Base-by-base conservation (phyloP, 495 filamentous ascomycete species). In the Bathelium albidoporum region DNA sequence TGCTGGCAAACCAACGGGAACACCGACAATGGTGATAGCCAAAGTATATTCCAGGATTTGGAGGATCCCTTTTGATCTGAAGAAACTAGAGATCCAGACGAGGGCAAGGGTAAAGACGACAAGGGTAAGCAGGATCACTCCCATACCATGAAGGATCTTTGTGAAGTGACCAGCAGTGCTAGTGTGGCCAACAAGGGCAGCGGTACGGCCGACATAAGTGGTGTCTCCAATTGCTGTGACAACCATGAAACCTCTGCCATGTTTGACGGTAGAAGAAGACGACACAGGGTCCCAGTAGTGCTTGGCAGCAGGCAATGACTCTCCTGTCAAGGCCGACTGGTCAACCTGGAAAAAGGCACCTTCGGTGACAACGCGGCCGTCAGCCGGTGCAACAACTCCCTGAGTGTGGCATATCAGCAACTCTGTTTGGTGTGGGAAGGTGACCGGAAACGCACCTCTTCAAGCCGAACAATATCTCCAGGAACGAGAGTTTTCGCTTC, bases 1-100 rank as follows among this genome's bases (percentile, higher is more conserved):
- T 64, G 92, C 91, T 22, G 91, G 91, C 49, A 96, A 89, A 89
- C 91, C 91, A 76, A 96, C 91, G 61, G 91, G 91, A 31, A 96
- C 91, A 83, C 91, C 91, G 65, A 96, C 88, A 69, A 96, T 95
- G 68, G 92, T 86, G 68, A 96, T 86, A 67, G 88, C 89, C 58
- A 84, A 86, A 36, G 91, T 95, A 78, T 89, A 94, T 69, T 89
- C 84, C 61, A 96, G 81, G 65, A 95, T 94, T 22, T 72, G 72
- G 61, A 87, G 82, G 63, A 90, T 93, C 44, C 71, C 71, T 72
- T 90, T 89, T 70, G 87, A 90, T 61, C 90, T 88, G 79, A 94
- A 95, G 79, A 90, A 95, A 2, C 86, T 87, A 20, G 88, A 81
- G 61, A 95, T 77, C 91, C 91, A 96, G 74, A 94, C 88, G 58